Percentiles rank a stretch among this genome's conserved stretches.
Conservation (phyloP, 176 grass and related monocot species). For the Leersia perrieri region DNA sequence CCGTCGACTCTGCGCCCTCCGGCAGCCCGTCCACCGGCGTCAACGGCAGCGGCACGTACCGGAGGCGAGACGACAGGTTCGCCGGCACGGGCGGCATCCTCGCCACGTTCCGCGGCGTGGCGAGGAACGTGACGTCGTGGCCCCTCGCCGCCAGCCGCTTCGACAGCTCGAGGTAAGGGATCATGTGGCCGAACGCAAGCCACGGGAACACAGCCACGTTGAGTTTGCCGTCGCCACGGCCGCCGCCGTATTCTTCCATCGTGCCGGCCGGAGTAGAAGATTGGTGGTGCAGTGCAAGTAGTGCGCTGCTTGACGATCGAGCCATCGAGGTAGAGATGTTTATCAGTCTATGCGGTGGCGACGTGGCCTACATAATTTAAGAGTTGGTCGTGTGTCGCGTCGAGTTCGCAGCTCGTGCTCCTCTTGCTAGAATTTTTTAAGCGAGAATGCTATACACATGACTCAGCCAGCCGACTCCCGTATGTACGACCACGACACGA, state of each 20-base stretch:
- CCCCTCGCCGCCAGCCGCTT: constrained; percentile 38
- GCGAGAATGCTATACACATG: too few relatives aligned
- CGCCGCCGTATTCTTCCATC: background rate
- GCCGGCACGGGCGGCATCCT: constrained; percentile 34
- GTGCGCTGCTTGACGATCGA: too few relatives aligned
- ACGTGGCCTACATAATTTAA: background rate
- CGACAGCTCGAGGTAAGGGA: constrained; percentile 40
- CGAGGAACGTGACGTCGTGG: constrained; percentile 50
- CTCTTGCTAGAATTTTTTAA: background rate
- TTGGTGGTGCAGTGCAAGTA: too few relatives aligned
- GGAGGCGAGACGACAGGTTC: background rate
- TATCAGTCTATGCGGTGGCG: too few relatives aligned
- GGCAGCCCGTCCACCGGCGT: constrained; percentile 18
- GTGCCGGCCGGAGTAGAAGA: background rate
- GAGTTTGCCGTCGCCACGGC: background rate
- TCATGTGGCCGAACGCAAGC: constrained; percentile 53
- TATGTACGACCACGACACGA: too few relatives aligned
- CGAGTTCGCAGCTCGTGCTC: background rate
- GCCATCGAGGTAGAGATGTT: too few relatives aligned
- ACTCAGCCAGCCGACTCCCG: too few relatives aligned
- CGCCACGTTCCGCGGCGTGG: constrained; percentile 51
- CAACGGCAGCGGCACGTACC: constrained; percentile 23
- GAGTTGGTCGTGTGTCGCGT: background rate
- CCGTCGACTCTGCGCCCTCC: constrained; percentile 39
- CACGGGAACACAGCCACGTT: constrained; percentile 56